Evolutionary conservation across 1,139 yeast genomes (phyloP), one percentile per base, ranked within the genome.

Genomic region (Candida sanyaensis): DNA sequence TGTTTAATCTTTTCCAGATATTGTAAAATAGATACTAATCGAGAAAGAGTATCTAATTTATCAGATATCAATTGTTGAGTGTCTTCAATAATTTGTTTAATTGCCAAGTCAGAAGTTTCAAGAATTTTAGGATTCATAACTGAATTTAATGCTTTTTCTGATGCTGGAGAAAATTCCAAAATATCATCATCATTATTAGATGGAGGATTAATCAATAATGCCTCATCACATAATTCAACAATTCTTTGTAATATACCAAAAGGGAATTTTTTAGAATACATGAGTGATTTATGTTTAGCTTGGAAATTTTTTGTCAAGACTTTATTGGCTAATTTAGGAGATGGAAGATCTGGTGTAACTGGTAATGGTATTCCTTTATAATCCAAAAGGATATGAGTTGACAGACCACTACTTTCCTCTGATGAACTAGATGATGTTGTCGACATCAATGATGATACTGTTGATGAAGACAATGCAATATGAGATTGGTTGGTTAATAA

Each of bases 1-100:
- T 78, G 80, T 52, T 90, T 88, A 42, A 93, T 82, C 57, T 84
- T 84, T 53, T 87, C 87, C n/a, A 89, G 83, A 60, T 88, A 91
- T 50, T 86, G 83, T 49, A 89, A 71, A 3, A 92, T 81, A 50
- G 93, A 88, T 27, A 89, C 86, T 54, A 89, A 73, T 56, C 98
- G 73, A 17, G 84, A 72, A n/a, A 91, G 77, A 0, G 90, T 79
- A 46, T 86, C 91, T 2, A 89, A 78, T 61, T 93, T 92, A 28
- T 80, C 83, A 46, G 74, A 73, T 1, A 88, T 84, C 32, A 87
- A 63, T 1, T 60, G 62, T 52, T 81, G 80, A 0, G 97, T 88
- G 57, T 90, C 97, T 21, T 77, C 82, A 3, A 87, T 78, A 26
- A 91, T 67, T 17, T 81, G 64, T 44, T 75, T 72, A 23, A 89